Conservation (phyloP, 345 rosid genomes). For the Melaleuca quinquenervia region DNA sequence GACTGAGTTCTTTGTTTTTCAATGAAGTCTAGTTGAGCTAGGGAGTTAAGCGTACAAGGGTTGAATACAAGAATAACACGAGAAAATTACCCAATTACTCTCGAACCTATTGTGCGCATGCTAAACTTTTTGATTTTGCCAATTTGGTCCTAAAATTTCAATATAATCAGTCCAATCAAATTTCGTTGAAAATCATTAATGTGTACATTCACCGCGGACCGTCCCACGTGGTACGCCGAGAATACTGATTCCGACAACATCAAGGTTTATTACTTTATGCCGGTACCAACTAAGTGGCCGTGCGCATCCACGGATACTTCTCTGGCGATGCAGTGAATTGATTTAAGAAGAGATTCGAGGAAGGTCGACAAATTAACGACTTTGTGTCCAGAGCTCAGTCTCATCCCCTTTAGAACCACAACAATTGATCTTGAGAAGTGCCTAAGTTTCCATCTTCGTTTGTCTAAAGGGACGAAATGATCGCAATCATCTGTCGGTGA, state of each 20-base stretch:
- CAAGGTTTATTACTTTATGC: not conserved
- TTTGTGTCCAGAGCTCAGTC: not conserved
- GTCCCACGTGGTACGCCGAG: rapidly evolving
- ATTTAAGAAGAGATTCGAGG: not conserved
- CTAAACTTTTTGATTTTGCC: too few relatives aligned
- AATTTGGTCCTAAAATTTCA: not conserved
- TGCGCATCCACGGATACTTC: not conserved
- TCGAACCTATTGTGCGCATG: rapidly evolving
- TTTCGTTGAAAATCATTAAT: rapidly evolving
- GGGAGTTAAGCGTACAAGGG: not conserved
- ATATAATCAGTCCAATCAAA: not conserved
- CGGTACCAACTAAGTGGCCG: not conserved
- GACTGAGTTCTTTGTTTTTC: not conserved
- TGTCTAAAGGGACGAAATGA: not conserved
- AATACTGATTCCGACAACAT: not conserved
- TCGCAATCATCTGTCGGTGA: not conserved
- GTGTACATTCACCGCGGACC: rapidly evolving
- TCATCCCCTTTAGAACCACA: not conserved
- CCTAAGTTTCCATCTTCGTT: not conserved
- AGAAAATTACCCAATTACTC: not conserved
- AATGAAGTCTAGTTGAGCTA: too few relatives aligned
- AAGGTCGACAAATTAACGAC: not conserved
- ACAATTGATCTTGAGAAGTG: not conserved
- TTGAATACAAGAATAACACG: not conserved
- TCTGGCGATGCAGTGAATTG: not conserved